Evolutionary conservation across 2,329 filamentous ascomycete species (phyloP).

Genomic region (Torrubiellomyces zombiae): DNA sequence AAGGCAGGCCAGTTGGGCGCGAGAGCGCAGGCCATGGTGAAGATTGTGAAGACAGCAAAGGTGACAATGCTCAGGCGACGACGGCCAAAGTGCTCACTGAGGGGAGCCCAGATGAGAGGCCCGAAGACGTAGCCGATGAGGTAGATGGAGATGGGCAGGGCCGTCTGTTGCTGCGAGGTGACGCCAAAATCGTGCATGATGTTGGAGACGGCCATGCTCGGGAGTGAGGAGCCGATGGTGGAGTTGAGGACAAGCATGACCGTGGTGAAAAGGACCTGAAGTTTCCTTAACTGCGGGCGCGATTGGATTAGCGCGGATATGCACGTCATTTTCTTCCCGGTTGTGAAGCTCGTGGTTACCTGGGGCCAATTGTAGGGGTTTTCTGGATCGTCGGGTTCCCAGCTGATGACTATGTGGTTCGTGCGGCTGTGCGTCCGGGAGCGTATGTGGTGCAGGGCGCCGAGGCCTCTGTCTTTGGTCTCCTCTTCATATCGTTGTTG

Average conservation of each 20-base stretch:
- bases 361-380: slow-evolving; percentile 36
- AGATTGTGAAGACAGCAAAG: slow-evolving; percentile 30
- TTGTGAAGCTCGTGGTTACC: slow-evolving; percentile 10
- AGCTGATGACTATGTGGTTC: slow-evolving; percentile 22
- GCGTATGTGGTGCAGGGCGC: slow-evolving; percentile 16
- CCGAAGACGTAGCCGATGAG: slow-evolving; percentile 47
- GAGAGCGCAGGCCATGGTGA: slow-evolving; percentile 38
- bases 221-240: slow-evolving; percentile 48
- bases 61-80: slow-evolving; percentile 26
- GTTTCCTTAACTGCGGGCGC: slow-evolving; percentile 31
- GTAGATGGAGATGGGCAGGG: slow-evolving; percentile 45
- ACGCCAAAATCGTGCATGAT: slow-evolving; percentile 42
- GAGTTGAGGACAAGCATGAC: slow-evolving; percentile 49
- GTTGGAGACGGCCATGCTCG: slow-evolving; percentile 42
- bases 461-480: slow-evolving; percentile 17
- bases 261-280: slow-evolving; percentile 33
- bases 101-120: slow-evolving; percentile 44
- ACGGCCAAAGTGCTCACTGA: slow-evolving; percentile 49
- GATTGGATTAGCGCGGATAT: no score
- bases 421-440: slow-evolving; percentile 16
- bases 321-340: background rate
- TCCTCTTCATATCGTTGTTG: slow-evolving; percentile 24
- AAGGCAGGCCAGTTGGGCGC: slow-evolving; percentile 34
- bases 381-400: slow-evolving; percentile 29
- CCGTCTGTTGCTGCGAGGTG: slow-evolving; percentile 25